Percentiles rank a stretch among this genome's conserved stretches.
These are phyloP conservation scores for Bimuria novae-zelandiae DNA, from an alignment of 2,329 filamentous ascomycete genomes.

Conservation along the genomic window DNA sequence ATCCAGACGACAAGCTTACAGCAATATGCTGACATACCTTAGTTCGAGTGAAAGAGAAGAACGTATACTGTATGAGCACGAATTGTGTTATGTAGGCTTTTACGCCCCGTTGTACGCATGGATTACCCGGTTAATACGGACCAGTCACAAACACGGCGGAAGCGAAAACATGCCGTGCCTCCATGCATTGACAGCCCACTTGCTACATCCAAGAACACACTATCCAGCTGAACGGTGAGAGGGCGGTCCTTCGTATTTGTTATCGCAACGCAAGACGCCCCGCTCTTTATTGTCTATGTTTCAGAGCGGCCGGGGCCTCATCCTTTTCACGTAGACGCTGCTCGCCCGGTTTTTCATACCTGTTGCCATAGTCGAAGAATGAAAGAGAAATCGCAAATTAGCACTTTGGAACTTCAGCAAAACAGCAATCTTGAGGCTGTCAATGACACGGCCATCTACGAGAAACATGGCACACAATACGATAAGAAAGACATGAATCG, in stretches of 20 bases:
- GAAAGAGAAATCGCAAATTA: no score
- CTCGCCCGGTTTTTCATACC: no score
- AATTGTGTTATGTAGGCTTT: no score
- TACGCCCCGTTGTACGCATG: neutral
- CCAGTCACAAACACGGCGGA: neutral
- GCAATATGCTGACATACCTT: no score
- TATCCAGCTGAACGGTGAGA: neutral
- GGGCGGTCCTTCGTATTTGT: no score
- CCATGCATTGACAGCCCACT: neutral
- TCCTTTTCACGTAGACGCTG: no score
- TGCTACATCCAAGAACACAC: neutral
- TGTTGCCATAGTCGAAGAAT: no score
- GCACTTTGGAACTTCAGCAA: no score
- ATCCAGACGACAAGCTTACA: no score
- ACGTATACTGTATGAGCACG: neutral
- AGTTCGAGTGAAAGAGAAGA: no score
- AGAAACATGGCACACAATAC: conserved; percentile 15
- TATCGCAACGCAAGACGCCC: neutral
- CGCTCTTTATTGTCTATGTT: no score
- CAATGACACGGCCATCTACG: conserved; percentile 1
- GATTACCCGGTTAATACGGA: neutral
- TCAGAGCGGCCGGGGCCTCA: no score
- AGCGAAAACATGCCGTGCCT: neutral
- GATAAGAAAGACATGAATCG: conserved; percentile 28
- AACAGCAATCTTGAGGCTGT: neutral